A percentile compares a stretch with the other conserved stretches of the same genome.
These are phyloP conservation scores for Phytophthora kernoviae DNA, from an alignment of 352 stramenopile genomes.

Conservation along the genomic window DNA sequence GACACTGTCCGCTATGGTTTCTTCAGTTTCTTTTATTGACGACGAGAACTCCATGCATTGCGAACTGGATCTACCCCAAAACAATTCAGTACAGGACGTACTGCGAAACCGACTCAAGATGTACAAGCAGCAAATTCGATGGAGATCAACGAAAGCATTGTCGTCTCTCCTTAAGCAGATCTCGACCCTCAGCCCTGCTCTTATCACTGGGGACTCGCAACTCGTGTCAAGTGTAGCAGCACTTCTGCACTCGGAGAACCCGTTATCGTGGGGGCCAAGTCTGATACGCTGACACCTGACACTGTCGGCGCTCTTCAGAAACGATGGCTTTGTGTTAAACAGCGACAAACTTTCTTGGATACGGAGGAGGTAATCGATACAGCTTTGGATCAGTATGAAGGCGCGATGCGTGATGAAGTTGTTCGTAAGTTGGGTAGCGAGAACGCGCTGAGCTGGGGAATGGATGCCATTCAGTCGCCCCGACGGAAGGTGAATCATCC, in stretches of 20 bases:
- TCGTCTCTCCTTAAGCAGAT: slow-evolving; percentile 76
- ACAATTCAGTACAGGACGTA: slow-evolving; percentile 64
- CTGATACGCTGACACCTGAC: slow-evolving; percentile 14
- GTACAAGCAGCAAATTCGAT: slow-evolving; percentile 84
- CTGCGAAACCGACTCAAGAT: slow-evolving; percentile 60
- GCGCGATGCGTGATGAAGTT: slow-evolving; percentile 59
- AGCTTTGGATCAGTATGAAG: slow-evolving; percentile 71
- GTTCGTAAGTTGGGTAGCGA: slow-evolving; percentile 73
- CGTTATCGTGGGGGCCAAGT: slow-evolving; percentile 31
- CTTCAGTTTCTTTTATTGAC: slow-evolving; percentile 23
- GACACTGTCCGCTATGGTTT: slow-evolving; percentile 57
- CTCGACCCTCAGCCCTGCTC: slow-evolving; percentile 34
- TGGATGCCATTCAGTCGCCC: slow-evolving; percentile 84
- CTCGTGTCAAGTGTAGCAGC: slow-evolving; percentile 64
- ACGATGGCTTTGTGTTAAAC: slow-evolving; percentile 74
- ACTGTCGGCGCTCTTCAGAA: slow-evolving; percentile 50
- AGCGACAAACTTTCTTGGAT: slow-evolving; percentile 72
- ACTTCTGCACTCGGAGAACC: slow-evolving; percentile 64
- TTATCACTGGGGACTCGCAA: slow-evolving; percentile 63
- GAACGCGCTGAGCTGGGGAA: slow-evolving; percentile 82
- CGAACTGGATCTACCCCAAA: slow-evolving; percentile 68
- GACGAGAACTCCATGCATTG: slow-evolving; percentile 38
- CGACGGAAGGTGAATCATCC: slow-evolving; percentile 45
- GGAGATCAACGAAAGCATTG: slow-evolving; percentile 78
- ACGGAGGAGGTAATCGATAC: slow-evolving; percentile 73